Conservation (phyloP, 2,329 filamentous ascomycete species). For the Pestalotiopsis sp. region DNA sequence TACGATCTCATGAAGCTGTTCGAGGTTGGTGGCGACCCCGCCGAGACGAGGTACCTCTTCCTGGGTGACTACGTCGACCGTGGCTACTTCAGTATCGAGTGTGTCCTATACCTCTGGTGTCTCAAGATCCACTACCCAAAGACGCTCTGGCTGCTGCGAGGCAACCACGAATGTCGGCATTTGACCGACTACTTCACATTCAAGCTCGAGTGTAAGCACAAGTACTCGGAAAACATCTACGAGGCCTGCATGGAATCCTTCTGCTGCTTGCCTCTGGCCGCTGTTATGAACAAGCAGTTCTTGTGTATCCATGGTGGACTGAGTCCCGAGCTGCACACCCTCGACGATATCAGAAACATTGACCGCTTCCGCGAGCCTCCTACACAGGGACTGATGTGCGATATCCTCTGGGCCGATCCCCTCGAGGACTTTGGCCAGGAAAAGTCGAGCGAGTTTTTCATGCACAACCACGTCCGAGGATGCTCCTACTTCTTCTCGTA, state of each 20-base stretch:
- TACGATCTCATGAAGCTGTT: conserved; percentile 99
- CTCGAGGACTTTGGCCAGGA: conserved; percentile 98
- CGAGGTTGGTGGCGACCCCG: conserved; percentile 94
- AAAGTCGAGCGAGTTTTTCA: conserved; percentile 95
- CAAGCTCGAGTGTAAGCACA: conserved; percentile 99
- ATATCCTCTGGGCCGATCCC: conserved; percentile 98
- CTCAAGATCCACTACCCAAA: conserved; percentile 99
- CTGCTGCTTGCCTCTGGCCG: conserved; percentile 88
- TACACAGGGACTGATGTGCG: conserved; percentile 97
- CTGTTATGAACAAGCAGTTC: conserved; percentile 99
- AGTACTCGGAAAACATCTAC: conserved; percentile 95
- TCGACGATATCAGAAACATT: conserved; percentile 94
- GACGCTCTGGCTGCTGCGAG: conserved; percentile 92
- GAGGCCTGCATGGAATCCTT: conserved; percentile 99
- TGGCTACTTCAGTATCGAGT: conserved; percentile 99
- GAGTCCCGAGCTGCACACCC: conserved; percentile 91
- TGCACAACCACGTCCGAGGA: conserved; percentile 97
- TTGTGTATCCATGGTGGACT: conserved; percentile 96
- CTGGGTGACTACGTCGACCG: conserved; percentile 97
- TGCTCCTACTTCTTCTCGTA: conserved; percentile 99
- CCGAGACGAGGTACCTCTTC: conserved; percentile 96
- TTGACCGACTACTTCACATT: conserved; percentile 99
- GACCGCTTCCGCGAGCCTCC: conserved; percentile 97
- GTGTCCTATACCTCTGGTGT: conserved; percentile 95
- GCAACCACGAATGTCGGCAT: conserved; percentile 98